Percentiles rank a stretch among this genome's conserved stretches.
These are phyloP conservation scores for Corrigiola litoralis DNA, from an alignment of 179 eudicot species.

Conservation along the genomic window DNA sequence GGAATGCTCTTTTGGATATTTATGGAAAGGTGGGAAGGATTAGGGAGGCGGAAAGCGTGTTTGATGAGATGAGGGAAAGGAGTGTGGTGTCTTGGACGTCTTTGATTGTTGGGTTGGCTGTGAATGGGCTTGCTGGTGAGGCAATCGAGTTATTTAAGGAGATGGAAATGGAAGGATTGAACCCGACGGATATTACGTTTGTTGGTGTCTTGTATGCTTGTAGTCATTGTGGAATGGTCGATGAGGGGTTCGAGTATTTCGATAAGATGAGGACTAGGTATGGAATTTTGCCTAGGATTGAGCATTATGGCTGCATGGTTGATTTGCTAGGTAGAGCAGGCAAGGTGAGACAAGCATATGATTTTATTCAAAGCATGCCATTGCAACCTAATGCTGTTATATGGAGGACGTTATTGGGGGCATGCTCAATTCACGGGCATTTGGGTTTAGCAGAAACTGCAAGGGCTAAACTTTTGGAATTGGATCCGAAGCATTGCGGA, in stretches of 20 bases:
- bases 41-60: slow-evolving; percentile 49
- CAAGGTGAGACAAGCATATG: slow-evolving; percentile 53
- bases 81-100: slow-evolving; percentile 85
- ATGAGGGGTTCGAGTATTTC: slow-evolving; percentile 62
- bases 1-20: slow-evolving; percentile 60
- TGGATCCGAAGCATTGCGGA: slow-evolving; percentile 80
- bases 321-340: slow-evolving; percentile 78
- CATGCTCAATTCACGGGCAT: slow-evolving; percentile 59
- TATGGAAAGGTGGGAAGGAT: slow-evolving; percentile 84
- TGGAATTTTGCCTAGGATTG: slow-evolving; percentile 53
- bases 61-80: slow-evolving; percentile 47
- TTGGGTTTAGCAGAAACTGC: slow-evolving; percentile 52
- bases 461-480: slow-evolving; percentile 37
- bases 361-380: slow-evolving; percentile 55
- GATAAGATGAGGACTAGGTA: slow-evolving; percentile 44
- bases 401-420: slow-evolving; percentile 80
- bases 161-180: slow-evolving; percentile 42
- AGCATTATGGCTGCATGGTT: slow-evolving; percentile 86
- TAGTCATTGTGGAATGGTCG: slow-evolving; percentile 82
- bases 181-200: slow-evolving; percentile 65
- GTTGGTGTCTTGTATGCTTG: slow-evolving; percentile 86
- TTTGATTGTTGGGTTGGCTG: slow-evolving; percentile 70
- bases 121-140: slow-evolving; percentile 59
- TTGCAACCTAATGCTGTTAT: slow-evolving; percentile 60
- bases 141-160: slow-evolving; percentile 58